Conservation (phyloP, 306 rosid genomes). For the Corylus americana region DNA sequence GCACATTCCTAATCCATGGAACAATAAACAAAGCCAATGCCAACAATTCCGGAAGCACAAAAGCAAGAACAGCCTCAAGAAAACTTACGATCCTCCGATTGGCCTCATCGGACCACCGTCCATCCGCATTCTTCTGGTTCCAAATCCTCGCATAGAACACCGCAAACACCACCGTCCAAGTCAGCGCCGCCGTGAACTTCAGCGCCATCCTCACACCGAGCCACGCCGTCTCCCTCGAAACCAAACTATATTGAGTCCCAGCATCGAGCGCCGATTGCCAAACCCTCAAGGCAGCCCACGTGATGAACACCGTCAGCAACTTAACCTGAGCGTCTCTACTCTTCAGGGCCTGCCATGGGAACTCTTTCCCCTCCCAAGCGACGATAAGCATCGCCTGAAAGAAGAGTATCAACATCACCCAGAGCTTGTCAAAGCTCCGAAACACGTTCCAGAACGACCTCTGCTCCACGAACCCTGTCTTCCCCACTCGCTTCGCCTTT, state of each 20-base stretch:
- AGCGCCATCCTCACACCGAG: constrained; percentile 85
- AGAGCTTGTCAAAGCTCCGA: constrained; percentile 84
- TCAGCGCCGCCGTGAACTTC: constrained; percentile 60
- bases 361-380: constrained; percentile 59
- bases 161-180: constrained; percentile 72
- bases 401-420: constrained; percentile 80
- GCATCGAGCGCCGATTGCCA: constrained; percentile 92
- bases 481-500: constrained; percentile 67
- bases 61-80: constrained; percentile 62
- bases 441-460: constrained; percentile 93
- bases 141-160: constrained; percentile 79
- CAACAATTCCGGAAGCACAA: constrained; percentile 67
- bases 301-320: constrained; percentile 77
- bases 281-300: constrained; percentile 74
- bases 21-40: constrained; percentile 60
- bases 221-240: constrained; percentile 66
- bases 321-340: constrained; percentile 57
- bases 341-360: constrained; percentile 67
- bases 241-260: constrained; percentile 93
- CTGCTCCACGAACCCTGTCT: constrained; percentile 95
- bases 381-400: constrained; percentile 77
- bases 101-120: constrained; percentile 66
- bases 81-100: constrained; percentile 55
- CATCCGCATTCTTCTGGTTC: constrained; percentile 60
- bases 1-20: constrained; percentile 74